phyloP scores from a whole-genome alignment of 805 yeast species.

The Naumovozyma castellii region DNA sequence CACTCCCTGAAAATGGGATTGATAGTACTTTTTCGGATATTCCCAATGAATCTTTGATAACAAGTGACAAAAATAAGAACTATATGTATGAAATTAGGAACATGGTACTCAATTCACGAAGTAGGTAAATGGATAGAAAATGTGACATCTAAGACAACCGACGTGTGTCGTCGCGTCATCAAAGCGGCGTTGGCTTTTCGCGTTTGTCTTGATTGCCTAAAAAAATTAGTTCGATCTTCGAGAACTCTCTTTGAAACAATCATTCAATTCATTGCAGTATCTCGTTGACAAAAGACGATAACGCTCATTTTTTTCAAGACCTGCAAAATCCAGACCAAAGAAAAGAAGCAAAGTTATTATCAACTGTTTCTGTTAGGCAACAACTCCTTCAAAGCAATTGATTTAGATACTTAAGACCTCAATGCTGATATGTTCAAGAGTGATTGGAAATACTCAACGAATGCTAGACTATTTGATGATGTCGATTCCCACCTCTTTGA shows the following conservation, averaged over 20 bases:
- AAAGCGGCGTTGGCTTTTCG: not conserved
- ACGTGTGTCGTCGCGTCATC: not conserved
- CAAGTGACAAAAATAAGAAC: constrained; percentile 13
- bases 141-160: no score
- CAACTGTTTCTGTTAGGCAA: no score
- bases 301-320: no score
- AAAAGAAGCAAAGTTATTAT: no score
- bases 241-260: not conserved
- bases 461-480: constrained; percentile 21
- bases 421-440: constrained; percentile 13
- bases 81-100: constrained; percentile 29
- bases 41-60: constrained; percentile 10
- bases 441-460: constrained; percentile 21
- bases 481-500: constrained; percentile 16
- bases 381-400: no score
- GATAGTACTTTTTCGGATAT: constrained; percentile 3
- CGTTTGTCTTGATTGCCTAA: not conserved
- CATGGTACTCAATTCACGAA: constrained; percentile 28
- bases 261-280: no score
- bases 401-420: not conserved
- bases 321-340: no score
- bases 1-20: constrained; percentile 8
- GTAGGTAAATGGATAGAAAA: constrained; percentile 7
- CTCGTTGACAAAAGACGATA: no score
- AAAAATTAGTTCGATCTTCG: not conserved